Base-by-base conservation (phyloP, 176 grass and related monocot genomes). In the Cocos nucifera region DNA sequence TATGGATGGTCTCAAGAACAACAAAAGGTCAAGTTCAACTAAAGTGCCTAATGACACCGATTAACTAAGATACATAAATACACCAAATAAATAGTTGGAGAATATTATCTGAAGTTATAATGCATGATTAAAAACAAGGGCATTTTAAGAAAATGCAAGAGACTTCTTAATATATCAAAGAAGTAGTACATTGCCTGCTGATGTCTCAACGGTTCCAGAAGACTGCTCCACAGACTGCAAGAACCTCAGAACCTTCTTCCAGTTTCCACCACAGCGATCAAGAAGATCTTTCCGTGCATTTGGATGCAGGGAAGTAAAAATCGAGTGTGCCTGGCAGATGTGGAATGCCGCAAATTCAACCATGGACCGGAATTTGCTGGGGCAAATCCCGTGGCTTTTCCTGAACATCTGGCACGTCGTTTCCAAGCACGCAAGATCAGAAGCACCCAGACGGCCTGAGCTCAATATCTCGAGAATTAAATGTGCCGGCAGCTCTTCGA, bases 211-310 rank as follows among this genome's bases (percentile, higher is more conserved):
- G 4, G 87, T 86, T 71, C 70, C 83, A 1, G 79, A 98, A 17
- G 88, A 98, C 56, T 78, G 73, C 94, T 93, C 85, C 4, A 98
- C 84, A 0, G 71, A 89, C 66, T 98, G 85, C 54, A 98, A 65
- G 78, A 98, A 98, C 69, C 94, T 80, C 56, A 98, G 84, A 35
- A 90, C 84, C 70, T 93, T 98, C 69, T 98, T 98, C 88, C 94
- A 98, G 76, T 80, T 98, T 15, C 88, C 66, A 6, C 71, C 77
- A 63, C 82, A 98, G 62, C 94, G 70, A 35, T 78, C 82, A 16
- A 92, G 71, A 17, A 98, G 80, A 35, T 90, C 82, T 27, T 57
- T 77, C 10, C 72, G 73, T 0, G 68, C 79, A 1, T 35, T 74
- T 6, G 59, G 76, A 1, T 68, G 85, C 50, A 98, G 20, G 28